A percentile compares a stretch with the other conserved stretches of the same genome.
These are phyloP conservation scores for Fonsecaea nubica DNA, from an alignment of 2,329 filamentous ascomycete species.

Conservation along the genomic window DNA sequence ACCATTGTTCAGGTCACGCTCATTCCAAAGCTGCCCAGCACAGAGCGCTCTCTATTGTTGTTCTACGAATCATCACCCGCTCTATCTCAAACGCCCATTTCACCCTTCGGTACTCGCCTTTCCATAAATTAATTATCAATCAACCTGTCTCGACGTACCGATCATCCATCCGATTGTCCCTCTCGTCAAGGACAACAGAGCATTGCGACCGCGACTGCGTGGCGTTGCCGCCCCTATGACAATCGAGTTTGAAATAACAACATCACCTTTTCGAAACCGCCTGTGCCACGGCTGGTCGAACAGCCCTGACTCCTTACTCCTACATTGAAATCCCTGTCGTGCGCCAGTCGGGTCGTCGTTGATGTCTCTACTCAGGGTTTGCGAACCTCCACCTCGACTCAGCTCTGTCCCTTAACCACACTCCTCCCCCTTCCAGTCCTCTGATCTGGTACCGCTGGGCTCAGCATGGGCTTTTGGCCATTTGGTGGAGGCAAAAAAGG, in stretches of 20 bases:
- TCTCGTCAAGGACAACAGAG: slow-evolving; percentile 2
- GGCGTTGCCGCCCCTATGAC: slow-evolving; percentile 22
- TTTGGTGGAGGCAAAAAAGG: slow-evolving; percentile 40
- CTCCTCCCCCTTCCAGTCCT: slow-evolving; percentile 7
- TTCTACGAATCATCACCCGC: slow-evolving; percentile 7
- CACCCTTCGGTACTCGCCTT: slow-evolving; percentile 9
- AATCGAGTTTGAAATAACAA: slow-evolving; percentile 20
- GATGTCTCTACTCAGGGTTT: slow-evolving; percentile 35
- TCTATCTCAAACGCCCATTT: slow-evolving; percentile 23
- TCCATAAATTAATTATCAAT: slow-evolving; percentile 13
- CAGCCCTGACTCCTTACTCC: neutral
- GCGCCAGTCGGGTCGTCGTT: slow-evolving; percentile 25
- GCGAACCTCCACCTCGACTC: slow-evolving; percentile 26
- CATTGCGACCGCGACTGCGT: slow-evolving; percentile 28
- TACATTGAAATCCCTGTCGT: slow-evolving; percentile 1
- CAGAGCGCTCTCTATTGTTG: neutral
- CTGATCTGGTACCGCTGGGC: slow-evolving; percentile 23
- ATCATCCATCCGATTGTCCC: slow-evolving; percentile 19
- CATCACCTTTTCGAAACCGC: slow-evolving; percentile 8
- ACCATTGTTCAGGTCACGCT: slow-evolving; percentile 18
- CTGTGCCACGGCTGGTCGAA: slow-evolving; percentile 3
- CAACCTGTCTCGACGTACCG: slow-evolving; percentile 4
- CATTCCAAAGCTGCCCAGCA: slow-evolving; percentile 17
- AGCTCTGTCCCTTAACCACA: slow-evolving; percentile 28
- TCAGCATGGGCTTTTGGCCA: slow-evolving; percentile 42